These are phyloP conservation scores for Pseudoperonospora humuli DNA, from an alignment of 352 stramenopile species.

Conservation along the genomic window DNA sequence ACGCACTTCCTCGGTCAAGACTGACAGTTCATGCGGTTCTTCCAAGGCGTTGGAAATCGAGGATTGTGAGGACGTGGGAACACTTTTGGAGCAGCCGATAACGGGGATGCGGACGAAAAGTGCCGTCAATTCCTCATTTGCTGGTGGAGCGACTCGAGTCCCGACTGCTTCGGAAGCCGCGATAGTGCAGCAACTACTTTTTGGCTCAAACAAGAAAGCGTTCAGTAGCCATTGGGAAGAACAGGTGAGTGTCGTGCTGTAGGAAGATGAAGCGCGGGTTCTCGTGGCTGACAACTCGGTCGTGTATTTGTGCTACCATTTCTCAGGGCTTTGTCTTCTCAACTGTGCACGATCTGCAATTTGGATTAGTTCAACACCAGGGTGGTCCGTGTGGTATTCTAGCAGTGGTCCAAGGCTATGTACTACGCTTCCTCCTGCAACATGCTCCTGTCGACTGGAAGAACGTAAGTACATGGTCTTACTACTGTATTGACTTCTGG, in stretches of 20 bases:
- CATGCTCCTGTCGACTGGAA: too few relatives aligned
- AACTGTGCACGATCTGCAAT: slow-evolving; percentile 43
- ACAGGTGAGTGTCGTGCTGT: too few relatives aligned
- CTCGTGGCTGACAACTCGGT: too few relatives aligned
- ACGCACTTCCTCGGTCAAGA: background rate
- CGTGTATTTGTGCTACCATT: too few relatives aligned
- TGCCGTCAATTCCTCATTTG: background rate
- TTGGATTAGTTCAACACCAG: too few relatives aligned
- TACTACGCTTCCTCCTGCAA: too few relatives aligned
- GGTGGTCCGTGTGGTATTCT: too few relatives aligned
- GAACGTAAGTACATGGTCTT: too few relatives aligned
- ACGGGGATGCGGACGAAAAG: background rate
- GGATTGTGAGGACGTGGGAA: slow-evolving; percentile 44
- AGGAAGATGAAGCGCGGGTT: too few relatives aligned
- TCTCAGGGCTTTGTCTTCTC: slow-evolving; percentile 66
- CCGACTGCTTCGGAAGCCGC: slow-evolving; percentile 36
- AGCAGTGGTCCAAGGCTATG: too few relatives aligned
- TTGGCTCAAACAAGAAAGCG: slow-evolving; percentile 38
- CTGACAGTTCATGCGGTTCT: background rate
- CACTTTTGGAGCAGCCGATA: slow-evolving; percentile 8
- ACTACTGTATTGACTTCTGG: too few relatives aligned
- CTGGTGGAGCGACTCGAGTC: slow-evolving; percentile 4
- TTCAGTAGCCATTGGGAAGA: too few relatives aligned
- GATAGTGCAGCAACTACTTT: slow-evolving; percentile 50
- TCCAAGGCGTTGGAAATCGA: slow-evolving; percentile 35